Percentiles rank a stretch among this genome's conserved stretches.
phyloP scores from a whole-genome alignment of 768 basidiomycete genomes.

The Cystobasidiopsis lactophilus region DNA sequence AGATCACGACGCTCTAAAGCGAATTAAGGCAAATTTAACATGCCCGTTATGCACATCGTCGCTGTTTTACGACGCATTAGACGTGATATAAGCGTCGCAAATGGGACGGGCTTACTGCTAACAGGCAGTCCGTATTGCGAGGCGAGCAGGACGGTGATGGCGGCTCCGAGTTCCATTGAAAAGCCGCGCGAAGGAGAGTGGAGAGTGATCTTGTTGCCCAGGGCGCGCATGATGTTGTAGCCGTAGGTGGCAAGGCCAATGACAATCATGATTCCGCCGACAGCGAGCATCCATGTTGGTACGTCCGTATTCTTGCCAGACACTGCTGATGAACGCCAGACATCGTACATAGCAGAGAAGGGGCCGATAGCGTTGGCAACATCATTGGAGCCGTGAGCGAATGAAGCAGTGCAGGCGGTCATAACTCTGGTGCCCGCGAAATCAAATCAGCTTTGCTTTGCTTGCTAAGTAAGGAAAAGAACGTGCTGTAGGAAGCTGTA shows the following conservation, averaged over 20 bases:
- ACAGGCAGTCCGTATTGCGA: slow-evolving; percentile 24
- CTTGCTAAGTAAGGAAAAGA: too few relatives aligned
- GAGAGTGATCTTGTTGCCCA: slow-evolving; percentile 27
- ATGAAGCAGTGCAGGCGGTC: slow-evolving; percentile 28
- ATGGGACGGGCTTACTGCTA: too few relatives aligned
- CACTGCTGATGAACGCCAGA: slow-evolving; percentile 23
- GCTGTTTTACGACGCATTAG: slow-evolving; percentile 14
- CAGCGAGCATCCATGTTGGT: slow-evolving; percentile 27
- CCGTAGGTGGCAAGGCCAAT: slow-evolving; percentile 22
- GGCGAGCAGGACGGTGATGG: slow-evolving; percentile 30
- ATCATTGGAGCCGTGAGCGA: slow-evolving; percentile 31
- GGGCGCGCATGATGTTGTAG: slow-evolving; percentile 15
- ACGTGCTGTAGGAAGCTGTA: slow-evolving; percentile 30
- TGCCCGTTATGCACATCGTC: slow-evolving; percentile 26
- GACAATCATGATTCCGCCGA: slow-evolving; percentile 21
- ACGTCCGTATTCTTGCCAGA: slow-evolving; percentile 21
- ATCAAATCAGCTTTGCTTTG: background rate
- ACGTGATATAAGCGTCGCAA: too few relatives aligned
- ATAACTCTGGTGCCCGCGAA: slow-evolving; percentile 12
- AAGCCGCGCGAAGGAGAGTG: slow-evolving; percentile 29
- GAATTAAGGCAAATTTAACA: background rate
- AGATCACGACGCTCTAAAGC: background rate
- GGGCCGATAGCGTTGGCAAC: slow-evolving; percentile 25
- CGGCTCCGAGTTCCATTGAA: slow-evolving; percentile 30
- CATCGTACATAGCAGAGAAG: slow-evolving; percentile 26